Evolutionary conservation across 306 rosid genomes (phyloP), one percentile per base, ranked within the genome.

Genomic region (Inga laurina): DNA sequence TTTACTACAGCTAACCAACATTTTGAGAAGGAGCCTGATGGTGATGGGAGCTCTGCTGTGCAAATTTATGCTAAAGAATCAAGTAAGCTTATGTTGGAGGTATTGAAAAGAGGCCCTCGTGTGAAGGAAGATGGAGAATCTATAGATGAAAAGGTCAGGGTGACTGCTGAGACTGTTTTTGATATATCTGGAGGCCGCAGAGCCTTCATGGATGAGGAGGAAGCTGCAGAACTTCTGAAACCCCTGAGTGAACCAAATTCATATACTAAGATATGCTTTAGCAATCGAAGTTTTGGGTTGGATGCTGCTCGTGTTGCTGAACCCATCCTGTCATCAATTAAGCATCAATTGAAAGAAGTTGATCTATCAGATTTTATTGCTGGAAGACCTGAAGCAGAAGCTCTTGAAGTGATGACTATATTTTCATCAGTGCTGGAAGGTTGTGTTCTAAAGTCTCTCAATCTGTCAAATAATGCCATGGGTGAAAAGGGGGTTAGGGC

Each of bases 21-120:
- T 78, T 94, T 94, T 83, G 93, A 88, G 87, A 92, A 91, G 86
- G 97, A 94, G 84, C 87, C 94, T 59, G 89, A 92, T 81, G 92
- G 92, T 70, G 98, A 94, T 80, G 98, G 97, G 79, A 91, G 93
- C 83, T 91, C 93, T 79, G 93, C 97, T 8, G 97, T 94, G 83
- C 94, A 92, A 85, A 85, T 94, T 84, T 94, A 94, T 83, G 97
- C 98, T 67, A 92, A 91, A 88, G 97, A 94, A 46, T 94, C 98
- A 9, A 94, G 98, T 83, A 92, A 88, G 89, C 94, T 91, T 73
- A 94, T 92, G 97, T 84, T 94, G 92, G 97, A 90, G 44, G 91
- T 89, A 81, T 82, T 94, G 84, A 94, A 94, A 87, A 87, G 97
- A 82, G 97, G 98, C 19, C 96, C 96, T 1, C 90, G 61, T 79